Base-by-base conservation (phyloP, 148 eudicot genomes). In the Fallopia convolvulus region DNA sequence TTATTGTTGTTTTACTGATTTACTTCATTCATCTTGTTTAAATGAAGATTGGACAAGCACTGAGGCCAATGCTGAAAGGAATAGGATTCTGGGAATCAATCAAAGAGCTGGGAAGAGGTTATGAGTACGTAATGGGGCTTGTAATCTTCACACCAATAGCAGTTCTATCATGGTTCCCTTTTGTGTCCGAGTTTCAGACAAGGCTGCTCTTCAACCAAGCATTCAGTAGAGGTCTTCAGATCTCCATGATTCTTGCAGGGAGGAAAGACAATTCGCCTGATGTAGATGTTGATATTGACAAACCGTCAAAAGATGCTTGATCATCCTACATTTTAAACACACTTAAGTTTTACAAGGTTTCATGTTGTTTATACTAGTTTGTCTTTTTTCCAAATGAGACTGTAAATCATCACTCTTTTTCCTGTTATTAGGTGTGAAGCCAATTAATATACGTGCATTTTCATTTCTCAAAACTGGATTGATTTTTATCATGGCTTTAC, bases 171-270 rank as follows among this genome's bases (percentile, higher is more conserved):
- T 95, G 99, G 99, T 92, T 95, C 78, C 97, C 99, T 10, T 92
- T 92, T 56, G 92, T 95, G 33, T 92, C 99, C 0, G 99, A 95
- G 81, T 95, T 95, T 84, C 99, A 95, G 81, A 95, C 97, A 15
- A 84, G 99, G 56, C 82, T 95, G 76, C 94, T 95, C 49, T 95
- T 95, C 82, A 95, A 95, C 87, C 99, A 95, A 85, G 99, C 99
- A 5, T 95, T 95, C 80, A 95, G 99, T 52, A 84, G 97, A 83
- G 99, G 99, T 65, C 97, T 95, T 71, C 99, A 95, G 84, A 95
- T 95, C 49, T 92, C 99, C 1, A 92, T 95, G 99, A 95, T 95
- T 86, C 90, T 95, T 65, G 85, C 97, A 1, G 99, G 99, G 48
- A 90, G 88, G 78, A 88, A 87, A 80, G 96, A 92, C 75, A 81